These are phyloP conservation scores for Ilyonectria mors-panacis DNA, from an alignment of 2,329 filamentous ascomycete species.

Conservation along the genomic window DNA sequence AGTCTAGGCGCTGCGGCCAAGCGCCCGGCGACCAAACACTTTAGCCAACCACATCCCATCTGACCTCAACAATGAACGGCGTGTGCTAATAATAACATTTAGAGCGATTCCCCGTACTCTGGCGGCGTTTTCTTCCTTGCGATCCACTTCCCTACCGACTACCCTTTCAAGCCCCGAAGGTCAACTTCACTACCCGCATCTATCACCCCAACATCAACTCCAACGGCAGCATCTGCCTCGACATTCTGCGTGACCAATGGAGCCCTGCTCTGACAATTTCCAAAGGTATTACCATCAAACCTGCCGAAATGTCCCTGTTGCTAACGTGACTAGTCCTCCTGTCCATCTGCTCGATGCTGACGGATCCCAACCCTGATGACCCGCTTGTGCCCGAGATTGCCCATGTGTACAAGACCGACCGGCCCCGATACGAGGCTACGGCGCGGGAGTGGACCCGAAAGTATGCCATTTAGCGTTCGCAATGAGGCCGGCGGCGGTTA, in stretches of 20 bases:
- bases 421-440: slow-evolving; percentile 94
- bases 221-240: slow-evolving; percentile 98
- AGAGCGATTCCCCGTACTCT: slow-evolving; percentile 97
- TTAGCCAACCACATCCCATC: slow-evolving; percentile 31
- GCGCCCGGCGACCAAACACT: slow-evolving; percentile 34
- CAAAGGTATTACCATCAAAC: slow-evolving; percentile 78
- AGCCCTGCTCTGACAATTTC: slow-evolving; percentile 98
- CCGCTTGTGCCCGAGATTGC: slow-evolving; percentile 98
- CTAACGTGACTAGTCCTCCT: slow-evolving; percentile 79
- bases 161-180: slow-evolving; percentile 99
- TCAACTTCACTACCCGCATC: slow-evolving; percentile 99
- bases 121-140: slow-evolving; percentile 99
- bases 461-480: slow-evolving; percentile 84
- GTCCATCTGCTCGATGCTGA: slow-evolving; percentile 99
- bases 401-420: slow-evolving; percentile 99
- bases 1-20: slow-evolving; percentile 32
- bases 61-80: slow-evolving; percentile 16
- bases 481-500: slow-evolving; percentile 41
- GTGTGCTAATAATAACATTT: slow-evolving; percentile 50
- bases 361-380: slow-evolving; percentile 99
- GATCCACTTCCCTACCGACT: slow-evolving; percentile 99
- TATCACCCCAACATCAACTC: slow-evolving; percentile 99
- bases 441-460: slow-evolving; percentile 99
- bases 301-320: slow-evolving; percentile 17
- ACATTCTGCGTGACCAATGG: slow-evolving; percentile 99